Base-by-base conservation (phyloP, 805 yeast species). In the Yarrowia yakushimensis region DNA sequence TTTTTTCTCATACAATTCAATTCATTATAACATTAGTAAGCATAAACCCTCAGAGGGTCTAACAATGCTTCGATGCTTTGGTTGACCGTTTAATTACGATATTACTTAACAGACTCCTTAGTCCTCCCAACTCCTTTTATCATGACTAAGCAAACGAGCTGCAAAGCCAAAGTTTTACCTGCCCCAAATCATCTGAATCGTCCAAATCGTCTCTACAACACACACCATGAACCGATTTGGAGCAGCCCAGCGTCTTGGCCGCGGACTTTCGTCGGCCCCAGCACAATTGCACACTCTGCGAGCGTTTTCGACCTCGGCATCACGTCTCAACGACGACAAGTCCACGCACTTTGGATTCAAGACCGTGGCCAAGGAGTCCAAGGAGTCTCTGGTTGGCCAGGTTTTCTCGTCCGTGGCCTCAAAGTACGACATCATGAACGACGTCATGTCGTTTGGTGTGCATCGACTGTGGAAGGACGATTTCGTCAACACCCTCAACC, bases 401-500 rank as follows among this genome's bases (percentile, higher is more conserved):
- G 98, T 94, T 27, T 94, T 94, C 74, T 88, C 96, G 6, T 88
- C 96, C 5, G 99, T 94, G 39, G 99, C 99, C 3, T 83, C 91
- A 34, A 91, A 85, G 63, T 94, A 94, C 74, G 99, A 94, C 76
- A 80, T 90, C 59, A 94, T 94, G 99, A 94, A 94, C 77, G 99
- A 94, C 76, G 96, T 90, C 45, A 94, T 94, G 99, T 90, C 97
- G 7, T 74, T 92, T 73, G 99, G 99, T 42, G 82, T 94, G 52
- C 99, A 94, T 74, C 81, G 99, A 69, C 78, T 93, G 48, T 94
- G 99, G 99, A 94, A 94, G 72, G 84, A 83, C 71, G 96, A 92
- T 71, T 87, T 94, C 72, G 91, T 94, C 69, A 81, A 85, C 68
- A 84, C 89, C 67, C 78, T 94, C 63, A 97, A 94, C 72, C 96